Evolutionary conservation across 179 eudicot species (phyloP).

Genomic region (Silene noctiflora): DNA sequence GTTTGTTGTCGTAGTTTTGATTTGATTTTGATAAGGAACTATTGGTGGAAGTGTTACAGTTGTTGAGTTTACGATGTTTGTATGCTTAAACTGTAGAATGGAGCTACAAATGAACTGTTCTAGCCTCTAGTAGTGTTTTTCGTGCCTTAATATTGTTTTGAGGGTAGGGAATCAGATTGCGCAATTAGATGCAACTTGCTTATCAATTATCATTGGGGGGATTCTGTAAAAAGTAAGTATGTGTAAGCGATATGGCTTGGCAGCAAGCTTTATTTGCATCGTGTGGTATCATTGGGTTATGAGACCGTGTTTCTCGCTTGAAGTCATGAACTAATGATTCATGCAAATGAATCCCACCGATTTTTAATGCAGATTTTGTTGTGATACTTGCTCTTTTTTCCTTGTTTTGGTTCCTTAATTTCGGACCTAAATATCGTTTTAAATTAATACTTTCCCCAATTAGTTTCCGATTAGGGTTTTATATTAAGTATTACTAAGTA

Average conservation of each 20-base stretch:
- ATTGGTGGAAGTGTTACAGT: background rate
- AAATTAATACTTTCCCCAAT: background rate
- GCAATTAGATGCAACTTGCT: background rate
- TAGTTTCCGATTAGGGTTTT: background rate
- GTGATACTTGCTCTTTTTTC: background rate
- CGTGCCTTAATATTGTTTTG: no score
- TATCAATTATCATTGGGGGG: no score
- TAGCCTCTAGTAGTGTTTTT: no score
- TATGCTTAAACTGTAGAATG: background rate
- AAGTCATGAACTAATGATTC: background rate
- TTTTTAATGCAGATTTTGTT: background rate
- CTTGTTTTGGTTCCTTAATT: slow-evolving; percentile 3
- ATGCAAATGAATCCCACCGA: background rate
- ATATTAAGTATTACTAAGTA: background rate
- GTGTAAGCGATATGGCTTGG: background rate
- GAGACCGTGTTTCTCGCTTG: background rate
- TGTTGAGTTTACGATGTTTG: background rate
- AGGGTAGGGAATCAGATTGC: background rate
- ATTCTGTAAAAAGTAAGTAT: no score
- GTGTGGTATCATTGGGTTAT: background rate
- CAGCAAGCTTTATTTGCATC: background rate
- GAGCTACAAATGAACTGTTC: no score
- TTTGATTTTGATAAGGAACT: background rate
- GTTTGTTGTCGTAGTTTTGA: background rate
- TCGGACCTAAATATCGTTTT: background rate